These are phyloP conservation scores for Arabidopsis hybrid DNA, from an alignment of 441 rosid genomes.

Conservation along the genomic window DNA sequence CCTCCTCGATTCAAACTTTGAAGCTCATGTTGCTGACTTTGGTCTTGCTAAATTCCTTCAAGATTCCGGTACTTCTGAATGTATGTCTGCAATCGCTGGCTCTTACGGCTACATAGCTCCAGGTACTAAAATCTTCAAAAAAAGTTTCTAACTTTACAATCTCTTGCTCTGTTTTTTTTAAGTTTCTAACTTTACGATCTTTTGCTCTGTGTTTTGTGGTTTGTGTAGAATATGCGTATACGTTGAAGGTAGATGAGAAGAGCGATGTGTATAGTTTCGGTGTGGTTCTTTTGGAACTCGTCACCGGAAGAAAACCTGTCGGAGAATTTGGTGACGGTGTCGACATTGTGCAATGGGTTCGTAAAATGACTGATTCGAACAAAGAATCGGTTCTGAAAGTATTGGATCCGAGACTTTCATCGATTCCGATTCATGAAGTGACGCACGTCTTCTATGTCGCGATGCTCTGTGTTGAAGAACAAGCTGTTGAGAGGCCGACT, in stretches of 20 bases:
- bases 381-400: slow-evolving; percentile 82
- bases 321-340: slow-evolving; percentile 98
- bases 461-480: slow-evolving; percentile 94
- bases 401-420: slow-evolving; percentile 78
- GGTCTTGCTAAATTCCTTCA: slow-evolving; percentile 97
- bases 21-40: slow-evolving; percentile 98
- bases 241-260: slow-evolving; percentile 97
- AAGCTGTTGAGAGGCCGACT: slow-evolving; percentile 91
- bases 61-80: slow-evolving; percentile 96
- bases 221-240: slow-evolving; percentile 88
- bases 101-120: slow-evolving; percentile 98
- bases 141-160: no score
- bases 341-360: slow-evolving; percentile 97
- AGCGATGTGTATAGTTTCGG: slow-evolving; percentile 98
- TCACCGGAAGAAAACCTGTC: slow-evolving; percentile 85
- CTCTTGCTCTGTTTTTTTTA: not conserved
- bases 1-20: slow-evolving; percentile 85
- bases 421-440: slow-evolving; percentile 84
- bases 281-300: slow-evolving; percentile 85
- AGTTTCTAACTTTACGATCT: not conserved
- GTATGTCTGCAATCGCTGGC: slow-evolving; percentile 99
- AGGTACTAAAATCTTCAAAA: slow-evolving; percentile 49
- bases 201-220: slow-evolving; percentile 30
- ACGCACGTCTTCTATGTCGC: slow-evolving; percentile 95
- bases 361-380: slow-evolving; percentile 86